Conservation (phyloP, 768 basidiomycete species). For the Termitomyces sp. region DNA sequence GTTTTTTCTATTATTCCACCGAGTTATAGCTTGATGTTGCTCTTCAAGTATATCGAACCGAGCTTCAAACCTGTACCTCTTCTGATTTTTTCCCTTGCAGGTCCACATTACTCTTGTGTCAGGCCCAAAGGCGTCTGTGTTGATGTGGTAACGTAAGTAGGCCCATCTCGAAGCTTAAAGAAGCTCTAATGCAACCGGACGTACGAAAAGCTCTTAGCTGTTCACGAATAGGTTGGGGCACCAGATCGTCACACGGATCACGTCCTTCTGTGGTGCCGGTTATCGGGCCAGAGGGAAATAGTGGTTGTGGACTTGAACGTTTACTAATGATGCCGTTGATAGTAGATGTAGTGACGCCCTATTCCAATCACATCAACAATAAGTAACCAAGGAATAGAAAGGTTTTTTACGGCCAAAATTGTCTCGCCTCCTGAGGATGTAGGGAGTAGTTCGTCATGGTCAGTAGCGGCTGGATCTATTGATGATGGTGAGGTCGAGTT, state of each 20-base stretch:
- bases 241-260: background rate
- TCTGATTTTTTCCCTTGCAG: background rate
- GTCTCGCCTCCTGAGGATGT: background rate
- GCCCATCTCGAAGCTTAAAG: background rate
- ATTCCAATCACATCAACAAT: background rate
- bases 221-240: background rate
- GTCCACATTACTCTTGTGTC: conserved; percentile 9
- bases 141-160: background rate
- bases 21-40: conserved; percentile 19
- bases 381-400: background rate
- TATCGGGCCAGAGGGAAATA: background rate
- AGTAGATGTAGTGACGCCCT: background rate
- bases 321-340: background rate
- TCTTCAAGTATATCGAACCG: conserved; percentile 19
- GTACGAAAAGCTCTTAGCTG: background rate
- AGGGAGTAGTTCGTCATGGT: background rate
- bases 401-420: background rate
- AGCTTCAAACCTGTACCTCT: conserved; percentile 3
- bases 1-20: conserved; percentile 33
- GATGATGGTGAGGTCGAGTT: background rate
- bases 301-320: background rate
- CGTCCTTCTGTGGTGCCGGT: background rate
- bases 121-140: conserved; percentile 15
- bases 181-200: background rate
- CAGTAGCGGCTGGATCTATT: background rate